These are phyloP conservation scores for Ceratocystis alfenasii DNA, from an alignment of 2,329 filamentous ascomycete genomes.

Conservation along the genomic window DNA sequence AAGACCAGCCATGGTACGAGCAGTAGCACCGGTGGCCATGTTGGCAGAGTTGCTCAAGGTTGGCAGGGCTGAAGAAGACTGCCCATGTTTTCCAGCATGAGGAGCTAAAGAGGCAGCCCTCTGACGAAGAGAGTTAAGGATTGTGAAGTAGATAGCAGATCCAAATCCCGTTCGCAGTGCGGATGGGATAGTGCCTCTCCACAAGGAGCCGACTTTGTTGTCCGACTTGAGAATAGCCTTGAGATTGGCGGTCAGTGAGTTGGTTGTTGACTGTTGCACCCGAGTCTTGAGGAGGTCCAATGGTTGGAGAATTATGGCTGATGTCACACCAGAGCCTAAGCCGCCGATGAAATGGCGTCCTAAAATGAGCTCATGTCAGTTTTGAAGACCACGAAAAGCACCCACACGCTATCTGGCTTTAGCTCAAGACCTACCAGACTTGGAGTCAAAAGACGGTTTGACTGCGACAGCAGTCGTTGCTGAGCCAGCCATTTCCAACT, in stretches of 20 bases:
- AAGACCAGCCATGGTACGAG: constrained; percentile 76
- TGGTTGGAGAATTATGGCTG: constrained; percentile 83
- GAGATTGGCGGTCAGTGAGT: constrained; percentile 57
- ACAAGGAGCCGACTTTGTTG: constrained; percentile 55
- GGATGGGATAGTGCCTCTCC: constrained; percentile 85
- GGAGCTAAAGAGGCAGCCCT: constrained; percentile 18
- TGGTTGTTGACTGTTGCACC: constrained; percentile 71
- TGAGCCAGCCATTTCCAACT: constrained; percentile 8
- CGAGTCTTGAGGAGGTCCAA: constrained; percentile 94
- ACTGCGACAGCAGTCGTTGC: constrained; percentile 7
- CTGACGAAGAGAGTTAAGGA: constrained; percentile 65
- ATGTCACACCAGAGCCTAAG: constrained; percentile 73
- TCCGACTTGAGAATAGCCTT: constrained; percentile 47
- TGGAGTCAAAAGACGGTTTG: constrained; percentile 18
- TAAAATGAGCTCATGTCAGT: constrained; percentile 28
- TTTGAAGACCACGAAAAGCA: background rate
- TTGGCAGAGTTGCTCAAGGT: constrained; percentile 77
- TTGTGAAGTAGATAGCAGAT: constrained; percentile 86
- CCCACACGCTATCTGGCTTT: background rate
- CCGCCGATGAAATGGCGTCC: constrained; percentile 83
- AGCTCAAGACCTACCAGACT: constrained; percentile 16
- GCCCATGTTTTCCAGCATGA: constrained; percentile 22
- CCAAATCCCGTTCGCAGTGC: constrained; percentile 89
- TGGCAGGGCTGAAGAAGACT: constrained; percentile 65
- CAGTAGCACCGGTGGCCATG: constrained; percentile 69